Evolutionary conservation across 768 basidiomycete species (phyloP).

Genomic region (Russula abietina): DNA sequence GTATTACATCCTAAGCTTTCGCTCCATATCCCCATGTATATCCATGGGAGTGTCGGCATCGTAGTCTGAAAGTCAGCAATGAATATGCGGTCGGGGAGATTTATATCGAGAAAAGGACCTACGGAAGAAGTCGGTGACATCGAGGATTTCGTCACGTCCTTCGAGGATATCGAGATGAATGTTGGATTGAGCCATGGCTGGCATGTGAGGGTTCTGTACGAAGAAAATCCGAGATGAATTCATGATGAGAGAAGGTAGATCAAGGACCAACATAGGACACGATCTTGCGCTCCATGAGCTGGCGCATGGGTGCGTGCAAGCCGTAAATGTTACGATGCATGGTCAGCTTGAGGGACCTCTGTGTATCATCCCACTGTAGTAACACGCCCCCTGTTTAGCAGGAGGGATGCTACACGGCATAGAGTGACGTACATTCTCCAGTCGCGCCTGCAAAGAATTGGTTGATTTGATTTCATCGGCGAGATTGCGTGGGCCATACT

Average conservation of each 20-base stretch:
- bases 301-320: slow-evolving; percentile 80
- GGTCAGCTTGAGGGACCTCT: slow-evolving; percentile 79
- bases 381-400: not conserved
- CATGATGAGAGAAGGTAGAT: not conserved
- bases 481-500: slow-evolving; percentile 77
- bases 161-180: slow-evolving; percentile 88
- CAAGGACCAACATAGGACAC: slow-evolving; percentile 59
- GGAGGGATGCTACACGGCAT: not conserved
- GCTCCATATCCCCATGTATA: slow-evolving; percentile 48
- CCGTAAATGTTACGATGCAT: slow-evolving; percentile 82
- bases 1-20: slow-evolving; percentile 37
- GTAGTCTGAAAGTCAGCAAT: slow-evolving; percentile 27
- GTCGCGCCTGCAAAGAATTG: slow-evolving; percentile 56
- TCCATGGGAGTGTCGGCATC: slow-evolving; percentile 33
- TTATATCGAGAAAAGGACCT: slow-evolving; percentile 27
- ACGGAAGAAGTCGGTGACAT: slow-evolving; percentile 78
- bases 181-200: slow-evolving; percentile 62
- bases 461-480: slow-evolving; percentile 65
- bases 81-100: not conserved
- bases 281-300: slow-evolving; percentile 91
- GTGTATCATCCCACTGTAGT: slow-evolving; percentile 86
- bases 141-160: slow-evolving; percentile 84
- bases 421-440: slow-evolving; percentile 60
- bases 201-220: slow-evolving; percentile 58
- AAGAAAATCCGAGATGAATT: not conserved